A percentile compares a stretch with the other conserved stretches of the same genome.
Evolutionary conservation across 306 rosid species (phyloP).

Genomic region (Lupinus albus): DNA sequence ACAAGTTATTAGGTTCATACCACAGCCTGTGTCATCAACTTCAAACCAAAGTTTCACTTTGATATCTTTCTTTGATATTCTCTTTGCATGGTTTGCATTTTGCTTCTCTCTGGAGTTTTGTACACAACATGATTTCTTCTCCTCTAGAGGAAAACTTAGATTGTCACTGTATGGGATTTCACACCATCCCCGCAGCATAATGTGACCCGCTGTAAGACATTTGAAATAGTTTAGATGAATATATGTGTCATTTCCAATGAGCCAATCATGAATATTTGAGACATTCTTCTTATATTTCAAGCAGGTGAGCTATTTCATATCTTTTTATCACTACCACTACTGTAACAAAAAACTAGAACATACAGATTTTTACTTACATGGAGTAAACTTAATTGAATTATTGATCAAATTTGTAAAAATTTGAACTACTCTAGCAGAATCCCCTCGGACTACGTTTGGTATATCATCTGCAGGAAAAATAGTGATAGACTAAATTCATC

Average conservation of each 20-base stretch:
- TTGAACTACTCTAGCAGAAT: conserved; percentile 98
- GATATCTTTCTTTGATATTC: conserved; percentile 60
- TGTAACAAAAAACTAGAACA: no score
- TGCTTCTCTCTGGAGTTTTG: conserved; percentile 68
- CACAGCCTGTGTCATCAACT: conserved; percentile 95
- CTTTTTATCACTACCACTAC: neutral
- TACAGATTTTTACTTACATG: conserved; percentile 59
- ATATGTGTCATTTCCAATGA: neutral
- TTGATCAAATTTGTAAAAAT: conserved; percentile 90
- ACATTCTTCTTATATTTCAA: neutral
- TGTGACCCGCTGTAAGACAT: no score
- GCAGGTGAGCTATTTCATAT: conserved; percentile 5
- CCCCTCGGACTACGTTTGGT: conserved; percentile 89
- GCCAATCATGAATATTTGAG: neutral
- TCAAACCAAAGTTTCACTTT: conserved; percentile 88
- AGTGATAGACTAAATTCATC: conserved; percentile 19
- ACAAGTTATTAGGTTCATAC: conserved; percentile 53
- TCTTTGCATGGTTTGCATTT: conserved; percentile 60
- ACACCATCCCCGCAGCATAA: no score
- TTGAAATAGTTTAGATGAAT: neutral
- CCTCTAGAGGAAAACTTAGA: conserved; percentile 53
- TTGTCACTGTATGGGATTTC: conserved; percentile 28
- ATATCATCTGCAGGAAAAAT: conserved; percentile 70
- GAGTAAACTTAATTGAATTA: conserved; percentile 94
- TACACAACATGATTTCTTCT: conserved; percentile 56